These are phyloP conservation scores for Globisporangium viniferum DNA, from an alignment of 352 stramenopile genomes.

Conservation along the genomic window DNA sequence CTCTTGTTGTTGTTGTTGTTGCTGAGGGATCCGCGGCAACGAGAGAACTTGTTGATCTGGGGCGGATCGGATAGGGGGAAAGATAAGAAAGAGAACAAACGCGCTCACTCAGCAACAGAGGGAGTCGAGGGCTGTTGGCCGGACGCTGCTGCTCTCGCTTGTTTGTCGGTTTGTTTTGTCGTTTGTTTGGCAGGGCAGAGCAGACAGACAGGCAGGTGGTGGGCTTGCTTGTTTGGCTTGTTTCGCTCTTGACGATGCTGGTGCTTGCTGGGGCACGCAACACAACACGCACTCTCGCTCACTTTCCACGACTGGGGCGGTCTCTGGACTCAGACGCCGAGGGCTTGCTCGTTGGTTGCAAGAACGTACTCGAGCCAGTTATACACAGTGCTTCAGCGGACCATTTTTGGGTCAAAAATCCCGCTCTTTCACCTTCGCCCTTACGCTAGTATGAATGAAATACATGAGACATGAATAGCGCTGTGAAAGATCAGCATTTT, in stretches of 20 bases:
- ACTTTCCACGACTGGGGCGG: background rate
- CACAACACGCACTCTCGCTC: background rate
- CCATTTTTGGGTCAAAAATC: too few relatives aligned
- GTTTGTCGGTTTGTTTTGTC: background rate
- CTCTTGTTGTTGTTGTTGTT: background rate
- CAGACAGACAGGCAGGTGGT: background rate
- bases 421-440: too few relatives aligned
- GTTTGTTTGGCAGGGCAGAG: background rate
- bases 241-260: background rate
- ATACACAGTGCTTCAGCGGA: too few relatives aligned
- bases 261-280: background rate
- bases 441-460: too few relatives aligned
- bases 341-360: background rate
- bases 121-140: background rate
- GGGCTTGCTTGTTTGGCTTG: background rate
- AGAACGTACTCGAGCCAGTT: too few relatives aligned
- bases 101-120: background rate
- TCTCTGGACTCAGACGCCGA: conserved; percentile 9
- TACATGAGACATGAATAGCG: too few relatives aligned
- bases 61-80: background rate
- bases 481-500: too few relatives aligned
- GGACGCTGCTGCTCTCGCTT: background rate
- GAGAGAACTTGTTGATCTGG: background rate
- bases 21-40: background rate
- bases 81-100: background rate